phyloP scores from a whole-genome alignment of 352 stramenopile species.

The Pythium folliculosum region DNA sequence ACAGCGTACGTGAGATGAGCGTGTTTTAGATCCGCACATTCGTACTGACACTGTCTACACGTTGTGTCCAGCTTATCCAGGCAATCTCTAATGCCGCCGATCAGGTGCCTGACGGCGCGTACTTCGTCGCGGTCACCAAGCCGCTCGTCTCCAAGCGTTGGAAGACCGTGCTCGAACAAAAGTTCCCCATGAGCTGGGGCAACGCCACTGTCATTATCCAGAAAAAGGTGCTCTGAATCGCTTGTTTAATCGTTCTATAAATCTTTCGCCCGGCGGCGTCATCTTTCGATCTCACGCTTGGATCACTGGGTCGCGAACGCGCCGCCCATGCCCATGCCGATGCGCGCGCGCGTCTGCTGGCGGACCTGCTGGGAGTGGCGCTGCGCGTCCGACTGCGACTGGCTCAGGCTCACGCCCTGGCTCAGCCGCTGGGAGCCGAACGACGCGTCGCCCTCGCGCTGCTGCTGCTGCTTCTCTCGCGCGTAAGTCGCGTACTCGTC shows the following conservation, averaged over 20 bases:
- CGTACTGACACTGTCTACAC: not conserved
- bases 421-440: not conserved
- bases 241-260: not conserved
- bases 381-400: conserved; percentile 13
- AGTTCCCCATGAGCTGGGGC: conserved; percentile 71
- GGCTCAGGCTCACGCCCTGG: not conserved
- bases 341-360: conserved; percentile 26
- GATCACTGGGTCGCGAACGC: conserved; percentile 19
- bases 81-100: conserved; percentile 44
- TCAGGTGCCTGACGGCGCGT: conserved; percentile 43
- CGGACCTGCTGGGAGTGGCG: conserved; percentile 13
- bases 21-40: not conserved
- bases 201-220: conserved; percentile 62
- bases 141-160: conserved; percentile 53
- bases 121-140: conserved; percentile 68
- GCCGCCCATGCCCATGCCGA: conserved; percentile 24
- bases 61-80: conserved; percentile 30
- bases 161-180: conserved; percentile 62
- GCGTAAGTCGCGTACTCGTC: conserved; percentile 76
- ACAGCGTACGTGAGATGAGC: conserved; percentile 44
- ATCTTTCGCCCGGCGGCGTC: too few species aligned
- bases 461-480: conserved; percentile 44
- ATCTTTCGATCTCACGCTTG: too few species aligned
- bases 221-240: conserved; percentile 59
- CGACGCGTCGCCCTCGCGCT: not conserved